phyloP scores from a whole-genome alignment of 1,284 basidiomycete species.

The Ganoderma lingzhi region DNA sequence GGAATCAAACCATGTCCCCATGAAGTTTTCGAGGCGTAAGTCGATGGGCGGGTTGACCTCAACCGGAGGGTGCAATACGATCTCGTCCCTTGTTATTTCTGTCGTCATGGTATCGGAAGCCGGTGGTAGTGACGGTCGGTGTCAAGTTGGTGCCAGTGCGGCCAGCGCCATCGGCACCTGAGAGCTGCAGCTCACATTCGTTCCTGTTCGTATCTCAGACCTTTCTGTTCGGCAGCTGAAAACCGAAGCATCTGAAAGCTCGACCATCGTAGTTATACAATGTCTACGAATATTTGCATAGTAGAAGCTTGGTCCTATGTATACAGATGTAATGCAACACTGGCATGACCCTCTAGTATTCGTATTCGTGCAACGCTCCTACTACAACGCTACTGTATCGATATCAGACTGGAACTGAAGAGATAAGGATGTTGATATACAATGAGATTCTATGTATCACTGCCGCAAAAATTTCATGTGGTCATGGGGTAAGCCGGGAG shows the following conservation, averaged over 20 bases:
- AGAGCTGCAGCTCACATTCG: neutral
- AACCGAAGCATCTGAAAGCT: neutral
- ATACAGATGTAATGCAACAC: neutral
- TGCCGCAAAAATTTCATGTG: neutral
- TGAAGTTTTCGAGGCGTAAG: conserved; percentile 46
- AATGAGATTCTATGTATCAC: neutral
- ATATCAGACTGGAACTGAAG: neutral
- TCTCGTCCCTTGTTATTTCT: neutral
- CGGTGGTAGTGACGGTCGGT: neutral
- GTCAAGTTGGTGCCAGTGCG: neutral
- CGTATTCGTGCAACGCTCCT: no score
- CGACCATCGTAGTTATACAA: neutral
- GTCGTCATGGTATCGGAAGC: conserved; percentile 8
- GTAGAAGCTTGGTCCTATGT: neutral
- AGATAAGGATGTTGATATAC: neutral
- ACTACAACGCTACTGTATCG: neutral
- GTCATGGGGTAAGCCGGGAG: conserved; percentile 2
- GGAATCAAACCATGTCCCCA: conserved; percentile 48
- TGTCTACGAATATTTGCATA: neutral
- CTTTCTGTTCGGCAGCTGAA: neutral
- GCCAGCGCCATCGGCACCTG: neutral
- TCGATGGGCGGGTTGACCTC: conserved; percentile 26
- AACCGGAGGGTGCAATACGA: conserved; percentile 24
- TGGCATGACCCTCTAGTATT: neutral
- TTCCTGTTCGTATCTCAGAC: neutral